phyloP scores from a whole-genome alignment of 257 asterid species.

The Leptodermis oblonga region DNA sequence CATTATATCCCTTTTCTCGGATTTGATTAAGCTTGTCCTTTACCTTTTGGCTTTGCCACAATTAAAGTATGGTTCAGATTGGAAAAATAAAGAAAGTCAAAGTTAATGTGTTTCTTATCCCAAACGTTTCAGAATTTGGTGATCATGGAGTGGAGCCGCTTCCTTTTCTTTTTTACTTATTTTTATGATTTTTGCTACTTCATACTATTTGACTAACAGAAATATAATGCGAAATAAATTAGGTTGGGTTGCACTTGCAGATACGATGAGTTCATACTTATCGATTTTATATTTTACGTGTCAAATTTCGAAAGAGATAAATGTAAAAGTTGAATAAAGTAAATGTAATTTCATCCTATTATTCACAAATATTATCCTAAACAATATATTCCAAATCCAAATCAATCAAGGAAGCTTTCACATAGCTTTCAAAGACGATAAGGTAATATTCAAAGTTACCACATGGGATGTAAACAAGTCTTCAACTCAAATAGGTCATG shows the following conservation, averaged over 20 bases:
- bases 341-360: too few relatives aligned
- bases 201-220: slow-evolving; percentile 1
- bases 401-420: neutral
- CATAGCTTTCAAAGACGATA: neutral
- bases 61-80: neutral
- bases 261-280: too few relatives aligned
- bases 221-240: neutral
- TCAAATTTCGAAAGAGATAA: too few relatives aligned
- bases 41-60: slow-evolving; percentile 8
- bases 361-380: neutral
- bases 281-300: too few relatives aligned
- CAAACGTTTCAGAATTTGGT: neutral
- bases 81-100: slow-evolving; percentile 17
- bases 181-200: neutral
- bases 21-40: slow-evolving; percentile 15
- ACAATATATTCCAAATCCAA: neutral
- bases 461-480: neutral
- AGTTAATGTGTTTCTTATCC: neutral
- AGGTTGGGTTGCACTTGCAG: neutral
- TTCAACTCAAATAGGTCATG: neutral
- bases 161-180: neutral
- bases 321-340: too few relatives aligned
- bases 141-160: neutral
- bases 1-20: slow-evolving; percentile 13
- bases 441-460: neutral